A percentile compares a stretch with the other conserved stretches of the same genome.
phyloP scores from a whole-genome alignment of 371 early-diverging fungal species.

The Parasitella parasitica region DNA sequence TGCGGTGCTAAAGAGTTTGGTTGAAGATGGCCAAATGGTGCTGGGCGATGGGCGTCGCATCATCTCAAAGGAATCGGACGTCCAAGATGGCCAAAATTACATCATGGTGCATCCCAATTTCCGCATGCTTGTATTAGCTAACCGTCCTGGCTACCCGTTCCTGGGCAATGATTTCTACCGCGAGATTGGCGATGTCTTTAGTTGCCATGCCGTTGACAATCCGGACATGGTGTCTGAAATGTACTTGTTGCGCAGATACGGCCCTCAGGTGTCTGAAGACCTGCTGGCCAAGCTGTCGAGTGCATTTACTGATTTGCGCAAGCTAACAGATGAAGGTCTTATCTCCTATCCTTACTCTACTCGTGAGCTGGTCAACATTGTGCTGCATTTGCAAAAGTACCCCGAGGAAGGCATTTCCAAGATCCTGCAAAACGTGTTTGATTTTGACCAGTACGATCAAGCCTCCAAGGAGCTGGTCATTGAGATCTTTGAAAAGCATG shows the following conservation, averaged over 20 bases:
- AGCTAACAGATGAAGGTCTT: constrained; percentile 75
- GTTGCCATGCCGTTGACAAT: constrained; percentile 80
- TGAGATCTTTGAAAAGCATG: constrained; percentile 77
- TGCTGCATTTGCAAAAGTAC: constrained; percentile 72
- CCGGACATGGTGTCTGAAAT: constrained; percentile 78
- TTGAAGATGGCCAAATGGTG: constrained; percentile 88
- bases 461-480: constrained; percentile 67
- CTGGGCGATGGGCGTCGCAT: constrained; percentile 82
- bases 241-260: constrained; percentile 71
- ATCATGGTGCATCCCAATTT: constrained; percentile 74
- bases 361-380: constrained; percentile 82
- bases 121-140: constrained; percentile 85
- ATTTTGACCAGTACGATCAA: constrained; percentile 78
- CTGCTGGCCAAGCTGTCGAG: constrained; percentile 64
- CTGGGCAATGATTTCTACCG: constrained; percentile 85
- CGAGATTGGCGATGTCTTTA: constrained; percentile 81
- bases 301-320: constrained; percentile 77
- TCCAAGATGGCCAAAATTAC: constrained; percentile 36
- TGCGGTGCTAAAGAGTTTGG: constrained; percentile 73
- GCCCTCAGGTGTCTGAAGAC: constrained; percentile 71
- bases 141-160: constrained; percentile 80
- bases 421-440: constrained; percentile 81
- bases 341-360: constrained; percentile 88
- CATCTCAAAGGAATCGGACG: constrained; percentile 50
- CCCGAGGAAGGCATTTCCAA: constrained; percentile 75